Conservation (phyloP, 2,329 filamentous ascomycete genomes). For the Cladophialophora psammophila region DNA sequence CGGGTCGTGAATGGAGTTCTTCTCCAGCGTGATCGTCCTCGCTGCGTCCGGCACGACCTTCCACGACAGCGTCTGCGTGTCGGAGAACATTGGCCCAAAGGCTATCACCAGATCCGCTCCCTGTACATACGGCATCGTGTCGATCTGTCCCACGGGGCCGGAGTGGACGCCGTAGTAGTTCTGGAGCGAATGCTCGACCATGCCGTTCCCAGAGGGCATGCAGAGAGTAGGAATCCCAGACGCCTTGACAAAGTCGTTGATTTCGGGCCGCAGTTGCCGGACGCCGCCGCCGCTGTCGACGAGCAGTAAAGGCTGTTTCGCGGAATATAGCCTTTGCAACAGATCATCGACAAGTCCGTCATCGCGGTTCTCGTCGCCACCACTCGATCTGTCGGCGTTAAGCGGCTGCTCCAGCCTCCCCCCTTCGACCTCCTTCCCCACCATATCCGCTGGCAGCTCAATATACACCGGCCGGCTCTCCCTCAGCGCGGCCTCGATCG, state of each 20-base stretch:
- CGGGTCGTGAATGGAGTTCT: slow-evolving; percentile 70
- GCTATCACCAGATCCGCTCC: slow-evolving; percentile 51
- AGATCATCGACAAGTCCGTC: slow-evolving; percentile 72
- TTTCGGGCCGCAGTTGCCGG: slow-evolving; percentile 75
- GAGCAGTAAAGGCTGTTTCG: slow-evolving; percentile 78
- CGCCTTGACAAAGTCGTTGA: slow-evolving; percentile 74
- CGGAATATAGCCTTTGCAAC: slow-evolving; percentile 73
- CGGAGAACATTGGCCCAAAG: slow-evolving; percentile 55
- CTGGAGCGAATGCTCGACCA: slow-evolving; percentile 76
- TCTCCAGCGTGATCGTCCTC: slow-evolving; percentile 81
- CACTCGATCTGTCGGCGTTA: slow-evolving; percentile 50
- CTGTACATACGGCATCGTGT: slow-evolving; percentile 50
- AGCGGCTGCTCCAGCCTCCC: slow-evolving; percentile 72
- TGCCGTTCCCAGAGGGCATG: slow-evolving; percentile 89
- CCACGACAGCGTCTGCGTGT: slow-evolving; percentile 70
- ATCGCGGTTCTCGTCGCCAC: slow-evolving; percentile 80
- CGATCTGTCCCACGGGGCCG: slow-evolving; percentile 73
- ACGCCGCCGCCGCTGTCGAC: slow-evolving; percentile 85
- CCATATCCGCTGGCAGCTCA: slow-evolving; percentile 63
- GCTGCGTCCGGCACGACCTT: slow-evolving; percentile 78
- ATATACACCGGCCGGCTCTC: slow-evolving; percentile 64
- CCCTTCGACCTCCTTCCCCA: slow-evolving; percentile 61
- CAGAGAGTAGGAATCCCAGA: slow-evolving; percentile 81
- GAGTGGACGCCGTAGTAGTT: slow-evolving; percentile 86
- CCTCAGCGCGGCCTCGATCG: slow-evolving; percentile 57